Evolutionary conservation across 768 basidiomycete species (phyloP).

Genomic region (Harrya chromipes): DNA sequence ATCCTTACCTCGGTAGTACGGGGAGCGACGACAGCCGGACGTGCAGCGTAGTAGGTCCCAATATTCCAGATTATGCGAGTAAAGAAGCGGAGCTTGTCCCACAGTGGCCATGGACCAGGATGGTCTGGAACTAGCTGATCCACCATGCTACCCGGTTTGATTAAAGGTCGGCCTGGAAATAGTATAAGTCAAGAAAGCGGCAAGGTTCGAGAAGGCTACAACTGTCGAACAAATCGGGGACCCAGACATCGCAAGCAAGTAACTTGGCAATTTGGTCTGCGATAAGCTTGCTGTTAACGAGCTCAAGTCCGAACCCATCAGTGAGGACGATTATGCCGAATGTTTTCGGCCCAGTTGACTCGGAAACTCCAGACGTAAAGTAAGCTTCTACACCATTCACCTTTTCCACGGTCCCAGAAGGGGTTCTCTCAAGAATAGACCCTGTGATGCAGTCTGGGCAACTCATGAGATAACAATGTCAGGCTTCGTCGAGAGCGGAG

Average conservation of each 20-base stretch:
- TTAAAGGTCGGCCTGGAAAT: slow-evolving; percentile 29
- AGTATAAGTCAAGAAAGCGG: background rate
- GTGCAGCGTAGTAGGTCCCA: slow-evolving; percentile 16
- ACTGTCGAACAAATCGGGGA: slow-evolving; percentile 62
- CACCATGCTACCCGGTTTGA: slow-evolving; percentile 25
- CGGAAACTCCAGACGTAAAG: slow-evolving; percentile 31
- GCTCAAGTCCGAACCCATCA: slow-evolving; percentile 53
- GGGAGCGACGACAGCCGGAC: slow-evolving; percentile 28
- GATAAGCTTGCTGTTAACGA: slow-evolving; percentile 53
- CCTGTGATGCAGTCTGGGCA: slow-evolving; percentile 45
- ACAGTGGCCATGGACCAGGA: slow-evolving; percentile 22
- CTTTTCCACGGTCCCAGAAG: slow-evolving; percentile 37
- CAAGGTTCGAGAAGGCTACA: slow-evolving; percentile 3
- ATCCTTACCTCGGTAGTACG: slow-evolving; percentile 23
- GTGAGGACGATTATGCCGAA: slow-evolving; percentile 50
- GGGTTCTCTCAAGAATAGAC: slow-evolving; percentile 43
- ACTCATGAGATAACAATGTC: too few species aligned
- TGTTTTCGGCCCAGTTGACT: slow-evolving; percentile 3
- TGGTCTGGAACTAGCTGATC: slow-evolving; percentile 28
- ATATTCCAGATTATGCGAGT: slow-evolving; percentile 19
- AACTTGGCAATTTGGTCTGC: slow-evolving; percentile 50
- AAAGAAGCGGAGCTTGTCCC: slow-evolving; percentile 17
- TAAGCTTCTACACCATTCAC: slow-evolving; percentile 40
- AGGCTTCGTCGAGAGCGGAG: too few species aligned
- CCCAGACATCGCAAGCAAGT: slow-evolving; percentile 58